Evolutionary conservation across 192 early-diverging fungal species (phyloP), one percentile per base, ranked within the genome.

Genomic region (Phlyctochytrium planicorne): DNA sequence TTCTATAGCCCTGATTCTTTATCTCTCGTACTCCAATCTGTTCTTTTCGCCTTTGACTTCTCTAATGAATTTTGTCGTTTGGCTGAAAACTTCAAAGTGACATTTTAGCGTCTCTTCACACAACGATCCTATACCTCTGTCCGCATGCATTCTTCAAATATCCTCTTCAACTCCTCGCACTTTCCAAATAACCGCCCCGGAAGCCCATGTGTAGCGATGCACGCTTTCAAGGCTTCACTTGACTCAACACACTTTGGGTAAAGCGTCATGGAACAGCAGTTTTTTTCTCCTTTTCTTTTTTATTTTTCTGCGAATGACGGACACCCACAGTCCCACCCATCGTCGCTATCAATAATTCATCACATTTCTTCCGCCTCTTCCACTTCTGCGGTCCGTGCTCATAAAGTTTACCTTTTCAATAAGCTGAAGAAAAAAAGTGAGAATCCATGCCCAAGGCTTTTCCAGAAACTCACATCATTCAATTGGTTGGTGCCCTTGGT

Each of bases 401-500:
- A 77, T 68, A n/a, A 84, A 52, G 62, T 86, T 86, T 47, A 80
- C 75, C 57, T 84, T 86, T 47, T 84, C 79, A 20, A 82, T 63
- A 27, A 80, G 70, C 75, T 78, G 50, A 25, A 65, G 30, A 12
- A 2, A 47, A 2, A 64, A 10, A 40, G 37, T 25, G 12, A 23
- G 30, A 40, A 33, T 23, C 6, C 67, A 59, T 24, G 31, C 17
- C n/a, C n/a, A n/a, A n/a, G n/a, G n/a, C n/a, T n/a, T n/a, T n/a
- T 24, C 20, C 24, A 30, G 24, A 20, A 30, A n/a, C 3, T 17
- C 20, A 61, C 60, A 24, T 93, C 88, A 63, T 85, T 87, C 61
- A 92, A 68, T 10, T 65, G 72, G 72, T 87, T 77, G 0, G 85
- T 79, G 16, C 88, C 89, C 72, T 93, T 93, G 12, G 93, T 93